Conservation (phyloP, 768 basidiomycete species). For the Hygrophorus pudorinus region DNA sequence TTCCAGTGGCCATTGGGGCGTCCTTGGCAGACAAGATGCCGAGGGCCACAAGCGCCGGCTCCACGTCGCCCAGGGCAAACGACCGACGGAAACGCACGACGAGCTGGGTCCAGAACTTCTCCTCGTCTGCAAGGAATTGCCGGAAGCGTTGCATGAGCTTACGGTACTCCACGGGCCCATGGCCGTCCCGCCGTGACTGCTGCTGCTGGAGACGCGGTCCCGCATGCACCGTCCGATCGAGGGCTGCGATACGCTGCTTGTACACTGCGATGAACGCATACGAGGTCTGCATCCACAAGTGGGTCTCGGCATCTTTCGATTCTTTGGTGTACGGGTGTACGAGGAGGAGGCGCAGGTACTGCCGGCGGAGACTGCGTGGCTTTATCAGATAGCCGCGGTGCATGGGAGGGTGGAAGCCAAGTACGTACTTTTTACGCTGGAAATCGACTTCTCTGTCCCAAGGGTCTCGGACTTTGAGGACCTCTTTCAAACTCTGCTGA, state of each 20-base stretch:
- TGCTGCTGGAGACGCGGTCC: constrained; percentile 27
- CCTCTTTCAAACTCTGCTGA: constrained; percentile 65
- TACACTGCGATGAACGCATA: constrained; percentile 77
- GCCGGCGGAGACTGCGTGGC: constrained; percentile 49
- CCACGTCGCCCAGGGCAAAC: constrained; percentile 60
- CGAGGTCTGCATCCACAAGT: constrained; percentile 90
- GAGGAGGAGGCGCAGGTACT: constrained; percentile 61
- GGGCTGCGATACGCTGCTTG: constrained; percentile 59
- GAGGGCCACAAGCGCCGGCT: constrained; percentile 45
- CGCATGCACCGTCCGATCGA: constrained; percentile 48
- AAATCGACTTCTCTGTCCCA: constrained; percentile 85
- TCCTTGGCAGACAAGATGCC: constrained; percentile 37
- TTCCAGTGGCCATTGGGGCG: constrained; percentile 14
- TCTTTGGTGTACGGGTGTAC: constrained; percentile 60
- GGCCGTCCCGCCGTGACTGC: constrained; percentile 23
- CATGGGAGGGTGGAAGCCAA: constrained; percentile 7
- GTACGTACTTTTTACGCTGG: constrained; percentile 72
- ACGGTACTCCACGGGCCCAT: constrained; percentile 71
- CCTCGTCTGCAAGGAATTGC: constrained; percentile 83
- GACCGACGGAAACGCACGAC: constrained; percentile 64
- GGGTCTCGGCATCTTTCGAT: constrained; percentile 70
- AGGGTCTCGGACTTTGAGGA: constrained; percentile 63
- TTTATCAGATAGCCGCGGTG: constrained; percentile 8
- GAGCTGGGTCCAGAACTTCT: constrained; percentile 84
- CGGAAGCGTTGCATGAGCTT: constrained; percentile 83